Conservation (phyloP, 1,139 yeast genomes). For the Saccharomyces pastorianus region DNA sequence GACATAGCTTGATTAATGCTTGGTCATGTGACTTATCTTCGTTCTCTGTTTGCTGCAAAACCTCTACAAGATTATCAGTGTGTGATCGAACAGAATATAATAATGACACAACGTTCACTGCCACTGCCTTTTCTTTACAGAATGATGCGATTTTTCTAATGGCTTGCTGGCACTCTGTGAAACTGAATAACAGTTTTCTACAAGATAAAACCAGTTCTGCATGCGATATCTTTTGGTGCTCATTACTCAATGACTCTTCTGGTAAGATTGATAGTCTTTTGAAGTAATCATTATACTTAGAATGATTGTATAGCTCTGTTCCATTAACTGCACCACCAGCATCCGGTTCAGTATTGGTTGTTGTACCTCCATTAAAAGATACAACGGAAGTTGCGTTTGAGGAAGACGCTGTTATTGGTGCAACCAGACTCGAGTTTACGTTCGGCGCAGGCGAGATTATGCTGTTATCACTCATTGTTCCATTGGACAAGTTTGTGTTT, state of each 20-base stretch:
- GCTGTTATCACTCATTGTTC: neutral
- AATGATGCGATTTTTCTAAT: conserved; percentile 59
- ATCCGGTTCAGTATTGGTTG: neutral
- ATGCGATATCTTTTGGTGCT: conserved; percentile 23
- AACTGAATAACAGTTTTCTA: conserved; percentile 48
- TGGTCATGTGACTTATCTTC: conserved; percentile 31
- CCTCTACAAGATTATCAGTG: conserved; percentile 52
- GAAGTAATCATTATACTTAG: conserved; percentile 58
- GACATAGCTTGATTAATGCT: conserved; percentile 32
- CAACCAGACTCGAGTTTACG: neutral
- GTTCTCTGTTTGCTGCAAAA: conserved; percentile 50
- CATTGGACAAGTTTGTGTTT: conserved; percentile 30
- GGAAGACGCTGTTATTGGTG: neutral
- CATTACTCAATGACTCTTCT: conserved; percentile 35
- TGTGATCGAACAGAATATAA: conserved; percentile 50
- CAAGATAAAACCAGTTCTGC: conserved; percentile 43
- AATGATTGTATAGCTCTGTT: conserved; percentile 24
- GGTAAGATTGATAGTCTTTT: conserved; percentile 62
- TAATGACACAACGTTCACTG: conserved; percentile 49
- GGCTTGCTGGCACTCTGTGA: conserved; percentile 65
- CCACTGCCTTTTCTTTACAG: conserved; percentile 55
- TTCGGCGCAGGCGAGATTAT: neutral
- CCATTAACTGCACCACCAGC: conserved; percentile 2
- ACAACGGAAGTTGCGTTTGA: conserved; percentile 2
- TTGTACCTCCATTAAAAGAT: neutral